Conservation (phyloP, 2,329 filamentous ascomycete species). For the Colletotrichum sp. region DNA sequence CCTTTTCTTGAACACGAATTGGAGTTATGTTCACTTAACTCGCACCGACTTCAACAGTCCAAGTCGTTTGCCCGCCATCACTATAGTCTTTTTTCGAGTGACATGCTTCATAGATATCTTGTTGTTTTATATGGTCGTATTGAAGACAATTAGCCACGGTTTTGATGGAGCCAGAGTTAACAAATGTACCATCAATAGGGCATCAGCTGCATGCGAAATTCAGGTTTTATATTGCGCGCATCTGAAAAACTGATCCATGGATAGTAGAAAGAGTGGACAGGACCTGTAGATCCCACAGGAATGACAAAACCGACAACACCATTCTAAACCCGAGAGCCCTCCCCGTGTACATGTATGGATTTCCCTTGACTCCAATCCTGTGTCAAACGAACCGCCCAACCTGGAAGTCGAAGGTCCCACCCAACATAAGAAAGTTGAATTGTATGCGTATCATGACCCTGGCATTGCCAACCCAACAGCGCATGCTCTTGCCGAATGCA, state of each 20-base stretch:
- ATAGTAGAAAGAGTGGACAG: background rate
- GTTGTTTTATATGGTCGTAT: no score
- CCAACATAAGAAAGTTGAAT: background rate
- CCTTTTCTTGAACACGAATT: no score
- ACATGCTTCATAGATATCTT: no score
- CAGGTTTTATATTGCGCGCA: background rate
- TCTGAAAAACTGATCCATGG: background rate
- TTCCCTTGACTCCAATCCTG: background rate
- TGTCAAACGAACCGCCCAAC: background rate
- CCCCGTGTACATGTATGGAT: accelerated
- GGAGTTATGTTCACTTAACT: accelerated
- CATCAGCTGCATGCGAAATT: background rate
- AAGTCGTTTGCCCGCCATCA: no score
- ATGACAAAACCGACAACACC: background rate
- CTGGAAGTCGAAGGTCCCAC: background rate
- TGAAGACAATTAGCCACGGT: background rate
- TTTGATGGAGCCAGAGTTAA: background rate
- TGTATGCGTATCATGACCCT: background rate
- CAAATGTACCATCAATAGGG: background rate
- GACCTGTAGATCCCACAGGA: background rate
- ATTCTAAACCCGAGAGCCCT: background rate
- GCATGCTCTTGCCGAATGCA: background rate
- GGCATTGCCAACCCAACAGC: background rate
- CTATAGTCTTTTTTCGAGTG: accelerated
- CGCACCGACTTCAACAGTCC: no score